Evolutionary conservation across 2,329 filamentous ascomycete species (phyloP).

Genomic region (Xenoacremonium recifei): DNA sequence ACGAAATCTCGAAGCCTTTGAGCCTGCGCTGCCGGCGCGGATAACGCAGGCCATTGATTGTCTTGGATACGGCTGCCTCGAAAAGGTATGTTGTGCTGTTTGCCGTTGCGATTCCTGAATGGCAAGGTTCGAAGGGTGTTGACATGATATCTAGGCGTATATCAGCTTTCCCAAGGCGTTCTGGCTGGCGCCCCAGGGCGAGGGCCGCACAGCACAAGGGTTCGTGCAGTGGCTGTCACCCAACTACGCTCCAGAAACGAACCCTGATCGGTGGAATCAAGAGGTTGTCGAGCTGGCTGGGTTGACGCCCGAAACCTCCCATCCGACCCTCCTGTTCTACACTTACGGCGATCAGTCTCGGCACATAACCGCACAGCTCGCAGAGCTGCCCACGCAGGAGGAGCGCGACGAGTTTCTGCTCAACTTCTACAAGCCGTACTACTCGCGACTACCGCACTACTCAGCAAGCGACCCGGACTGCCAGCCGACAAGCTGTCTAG

Average conservation of each 20-base stretch:
- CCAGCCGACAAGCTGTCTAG: conserved; percentile 59
- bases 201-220: conserved; percentile 50
- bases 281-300: conserved; percentile 76
- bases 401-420: conserved; percentile 55
- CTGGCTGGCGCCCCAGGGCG: conserved; percentile 55
- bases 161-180: conserved; percentile 74
- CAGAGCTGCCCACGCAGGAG: conserved; percentile 39
- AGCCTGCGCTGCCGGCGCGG: conserved; percentile 56
- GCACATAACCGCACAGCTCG: conserved; percentile 48
- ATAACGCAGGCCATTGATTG: conserved; percentile 60
- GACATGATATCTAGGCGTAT: conserved; percentile 41
- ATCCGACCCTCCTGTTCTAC: conserved; percentile 87
- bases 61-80: conserved; percentile 68
- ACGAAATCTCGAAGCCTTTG: conserved; percentile 56
- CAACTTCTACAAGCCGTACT: conserved; percentile 76
- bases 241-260: conserved; percentile 60
- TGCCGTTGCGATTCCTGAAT: too few species aligned
- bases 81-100: conserved; percentile 52
- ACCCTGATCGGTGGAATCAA: conserved; percentile 68
- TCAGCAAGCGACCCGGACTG: conserved; percentile 52
- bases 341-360: conserved; percentile 63
- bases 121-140: background rate
- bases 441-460: conserved; percentile 71
- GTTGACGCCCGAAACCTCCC: conserved; percentile 55
- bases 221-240: conserved; percentile 78